Evolutionary conservation across 352 stramenopile species (phyloP), one percentile per base, ranked within the genome.

Genomic region (Phytopythium montanum): DNA sequence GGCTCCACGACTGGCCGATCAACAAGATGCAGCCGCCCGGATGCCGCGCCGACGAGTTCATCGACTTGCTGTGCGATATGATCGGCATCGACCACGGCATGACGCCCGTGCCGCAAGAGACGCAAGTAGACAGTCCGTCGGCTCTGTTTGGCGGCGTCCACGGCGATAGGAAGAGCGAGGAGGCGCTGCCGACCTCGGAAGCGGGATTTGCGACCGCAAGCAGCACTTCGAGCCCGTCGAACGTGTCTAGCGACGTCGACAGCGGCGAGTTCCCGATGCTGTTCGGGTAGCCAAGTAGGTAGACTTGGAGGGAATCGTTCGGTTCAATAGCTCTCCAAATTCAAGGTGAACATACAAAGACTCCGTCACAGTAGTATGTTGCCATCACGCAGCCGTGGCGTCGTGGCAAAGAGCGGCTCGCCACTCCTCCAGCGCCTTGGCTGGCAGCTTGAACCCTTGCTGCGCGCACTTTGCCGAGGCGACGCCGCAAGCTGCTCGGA

Each of bases 1-100:
- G 77, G 12, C 71, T 93, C n/a, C 84, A 93, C 53, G 81, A 90
- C 70, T 93, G 84, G 84, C 61, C 77, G 13, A 84, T 91, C 56
- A 85, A 75, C 72, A 91, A 91, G 63, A 88, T 87, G 76, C 78
- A 91, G 56, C 72, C 70, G 38, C 64, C 68, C 8, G 81, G 79
- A n/a, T 90, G 81, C 61, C 61, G 66, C 28, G 79, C 81, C 1
- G 58, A 81, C 49, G 79, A 90, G 56, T 91, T 91, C 46, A 91
- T 93, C 45, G 75, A 91, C 21, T 44, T 93, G n/a, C 46, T 93
- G 8, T 82, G 72, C 50, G 74, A 88, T 54, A 80, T 93, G 60
- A 66, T 93, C 36, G 74, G 70, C 38, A 61, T 60, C 16, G 81
- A 93, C 59, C 83, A 93, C 53, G 41, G 72, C 0, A 72, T 88